Conservation (phyloP, 805 yeast genomes). For the Ogataea methylovora region DNA sequence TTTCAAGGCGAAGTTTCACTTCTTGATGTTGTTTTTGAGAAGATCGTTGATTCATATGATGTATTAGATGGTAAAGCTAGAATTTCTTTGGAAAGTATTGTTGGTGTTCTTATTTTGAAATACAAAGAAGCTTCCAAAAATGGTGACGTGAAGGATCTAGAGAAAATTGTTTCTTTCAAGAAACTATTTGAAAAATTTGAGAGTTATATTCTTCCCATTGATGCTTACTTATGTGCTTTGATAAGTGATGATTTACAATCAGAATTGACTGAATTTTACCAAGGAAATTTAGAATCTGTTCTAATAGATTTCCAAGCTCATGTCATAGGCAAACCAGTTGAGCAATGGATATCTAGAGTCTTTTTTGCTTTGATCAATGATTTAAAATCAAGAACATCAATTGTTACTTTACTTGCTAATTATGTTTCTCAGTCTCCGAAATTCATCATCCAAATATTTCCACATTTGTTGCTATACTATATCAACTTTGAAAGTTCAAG, state of each 20-base stretch:
- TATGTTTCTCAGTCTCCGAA: conserved; percentile 22
- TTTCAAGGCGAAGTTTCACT: conserved; percentile 14
- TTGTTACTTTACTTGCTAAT: conserved; percentile 26
- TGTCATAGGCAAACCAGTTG: too few relatives aligned
- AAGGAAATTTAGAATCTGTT: too few relatives aligned
- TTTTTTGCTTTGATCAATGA: conserved; percentile 28
- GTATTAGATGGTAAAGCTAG: conserved; percentile 17
- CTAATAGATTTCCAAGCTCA: too few relatives aligned
- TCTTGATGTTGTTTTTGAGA: conserved; percentile 21
- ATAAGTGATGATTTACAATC: too few relatives aligned
- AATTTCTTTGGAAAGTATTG: conserved; percentile 28
- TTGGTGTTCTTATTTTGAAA: conserved; percentile 31
- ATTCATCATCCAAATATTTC: conserved; percentile 21
- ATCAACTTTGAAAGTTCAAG: conserved; percentile 11
- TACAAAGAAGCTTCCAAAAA: conserved; percentile 11
- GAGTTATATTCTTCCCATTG: background rate
- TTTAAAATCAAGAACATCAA: conserved; percentile 19
- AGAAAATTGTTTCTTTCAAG: conserved; percentile 18
- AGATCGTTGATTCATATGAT: too few relatives aligned
- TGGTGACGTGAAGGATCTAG: conserved; percentile 11
- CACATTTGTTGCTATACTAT: conserved; percentile 21
- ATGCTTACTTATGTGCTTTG: background rate
- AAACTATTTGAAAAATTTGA: conserved; percentile 1
- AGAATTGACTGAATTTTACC: too few relatives aligned
- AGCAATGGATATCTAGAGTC: conserved; percentile 8